Evolutionary conservation across 2,329 filamentous ascomycete species (phyloP).

Genomic region (Arthroderma sp.): DNA sequence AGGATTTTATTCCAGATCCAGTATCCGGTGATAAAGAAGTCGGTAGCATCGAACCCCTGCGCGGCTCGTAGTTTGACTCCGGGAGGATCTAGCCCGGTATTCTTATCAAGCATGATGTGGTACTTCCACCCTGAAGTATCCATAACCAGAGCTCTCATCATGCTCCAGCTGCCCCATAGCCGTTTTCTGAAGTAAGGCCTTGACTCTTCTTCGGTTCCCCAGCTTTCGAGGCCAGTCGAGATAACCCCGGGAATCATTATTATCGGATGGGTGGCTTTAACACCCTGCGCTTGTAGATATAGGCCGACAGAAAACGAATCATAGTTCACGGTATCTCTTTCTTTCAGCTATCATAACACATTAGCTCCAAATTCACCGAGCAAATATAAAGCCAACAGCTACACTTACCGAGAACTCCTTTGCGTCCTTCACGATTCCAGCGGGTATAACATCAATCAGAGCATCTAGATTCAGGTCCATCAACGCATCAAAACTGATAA

Average conservation of each 20-base stretch:
- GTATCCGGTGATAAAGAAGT: slow-evolving; percentile 72
- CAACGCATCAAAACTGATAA: slow-evolving; percentile 69
- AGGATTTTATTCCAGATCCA: slow-evolving; percentile 99
- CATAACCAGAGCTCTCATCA: slow-evolving; percentile 89
- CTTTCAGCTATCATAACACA: slow-evolving; percentile 46
- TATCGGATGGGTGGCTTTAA: slow-evolving; percentile 71
- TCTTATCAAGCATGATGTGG: slow-evolving; percentile 92
- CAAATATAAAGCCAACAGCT: not conserved
- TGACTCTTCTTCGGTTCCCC: slow-evolving; percentile 77
- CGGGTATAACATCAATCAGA: slow-evolving; percentile 75
- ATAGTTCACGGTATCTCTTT: slow-evolving; percentile 78
- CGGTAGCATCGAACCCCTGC: slow-evolving; percentile 92
- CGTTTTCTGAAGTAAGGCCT: slow-evolving; percentile 87
- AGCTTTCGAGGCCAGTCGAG: slow-evolving; percentile 90
- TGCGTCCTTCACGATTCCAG: slow-evolving; percentile 72
- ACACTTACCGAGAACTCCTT: slow-evolving; percentile 62
- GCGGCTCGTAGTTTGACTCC: slow-evolving; percentile 82
- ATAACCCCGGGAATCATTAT: slow-evolving; percentile 98
- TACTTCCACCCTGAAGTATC: slow-evolving; percentile 92
- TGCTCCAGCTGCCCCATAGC: slow-evolving; percentile 95
- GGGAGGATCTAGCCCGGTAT: slow-evolving; percentile 80
- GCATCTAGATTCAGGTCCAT: slow-evolving; percentile 66
- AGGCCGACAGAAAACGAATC: slow-evolving; percentile 88
- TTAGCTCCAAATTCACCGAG: not conserved
- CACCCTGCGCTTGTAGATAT: slow-evolving; percentile 66